Base-by-base conservation (phyloP, 495 filamentous ascomycete genomes). In the Physcia stellaris region DNA sequence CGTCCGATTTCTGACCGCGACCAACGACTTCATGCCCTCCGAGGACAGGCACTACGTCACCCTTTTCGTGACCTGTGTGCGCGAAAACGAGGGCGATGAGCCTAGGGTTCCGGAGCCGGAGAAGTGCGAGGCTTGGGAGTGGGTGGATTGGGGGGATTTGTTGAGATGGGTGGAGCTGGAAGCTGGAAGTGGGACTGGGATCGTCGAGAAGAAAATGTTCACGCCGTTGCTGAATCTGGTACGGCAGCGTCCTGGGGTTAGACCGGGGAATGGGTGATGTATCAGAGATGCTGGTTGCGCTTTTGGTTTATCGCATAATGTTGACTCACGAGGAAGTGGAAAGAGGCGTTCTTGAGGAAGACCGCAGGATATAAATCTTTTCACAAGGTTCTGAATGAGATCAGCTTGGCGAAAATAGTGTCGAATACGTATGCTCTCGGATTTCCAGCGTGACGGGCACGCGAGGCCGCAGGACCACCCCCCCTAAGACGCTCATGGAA, bases 121-220 rank as follows among this genome's bases (percentile, higher is more conserved):
- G 2, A 83, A 82, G 49, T 83, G 79, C 46, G 66, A 65, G 24
- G 57, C 51, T 1, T 84, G 79, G 79, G 49, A 59, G 11, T 84
- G 77, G 77, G 50, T 57, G 9, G 59, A 49, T 7, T 78, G 72
- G 71, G 56, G 63, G 16, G 52, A 64, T 29, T 34, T 70, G 5
- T 23, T 32, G 21, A 37, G 21, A 4, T 44, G 34, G 27, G 34
- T 43, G 57, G 30, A 50, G 62, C 39, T 62, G 42, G 37, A 46
- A 27, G 21, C 49, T 43, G 26, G 49, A 39, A 12, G 52, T 35
- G 20, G 42, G 42, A 43, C 11, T 4, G 43, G 55, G 7, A 48
- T 43, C 24, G 56, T 53, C 10, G 45, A 53, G 30, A 44, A 57
- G 22, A 59, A 51, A 16, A 48, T 79, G 26, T 80, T 80, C 49